Conservation (phyloP, 352 stramenopile species). For the Pythium plurisporium region DNA sequence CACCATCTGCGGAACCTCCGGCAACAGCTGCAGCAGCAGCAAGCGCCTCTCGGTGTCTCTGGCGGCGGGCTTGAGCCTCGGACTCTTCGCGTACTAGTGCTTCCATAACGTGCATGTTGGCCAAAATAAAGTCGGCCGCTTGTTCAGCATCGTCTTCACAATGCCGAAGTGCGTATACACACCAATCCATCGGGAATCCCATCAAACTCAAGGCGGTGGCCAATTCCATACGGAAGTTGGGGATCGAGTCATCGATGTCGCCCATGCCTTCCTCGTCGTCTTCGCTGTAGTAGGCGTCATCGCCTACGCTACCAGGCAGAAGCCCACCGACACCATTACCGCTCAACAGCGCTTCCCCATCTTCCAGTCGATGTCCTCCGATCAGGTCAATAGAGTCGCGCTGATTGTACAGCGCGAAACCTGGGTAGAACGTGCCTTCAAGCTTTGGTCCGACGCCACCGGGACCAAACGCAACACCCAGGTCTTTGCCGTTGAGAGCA, state of each 20-base stretch:
- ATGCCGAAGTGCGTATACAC: slow-evolving; percentile 72
- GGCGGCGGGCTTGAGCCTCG: slow-evolving; percentile 42
- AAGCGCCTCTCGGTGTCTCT: slow-evolving; percentile 37
- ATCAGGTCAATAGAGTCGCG: slow-evolving; percentile 84
- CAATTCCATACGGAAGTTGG: slow-evolving; percentile 84
- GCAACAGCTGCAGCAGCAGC: neutral
- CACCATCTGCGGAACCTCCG: neutral
- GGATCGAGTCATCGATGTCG: slow-evolving; percentile 53
- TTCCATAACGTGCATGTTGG: slow-evolving; percentile 84
- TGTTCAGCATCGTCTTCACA: slow-evolving; percentile 83
- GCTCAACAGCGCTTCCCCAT: slow-evolving; percentile 37
- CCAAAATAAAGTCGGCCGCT: slow-evolving; percentile 78
- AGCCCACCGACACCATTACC: slow-evolving; percentile 21
- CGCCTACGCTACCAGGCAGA: slow-evolving; percentile 28
- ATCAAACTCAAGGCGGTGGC: slow-evolving; percentile 77
- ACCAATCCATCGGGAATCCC: slow-evolving; percentile 88
- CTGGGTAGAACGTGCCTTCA: slow-evolving; percentile 83
- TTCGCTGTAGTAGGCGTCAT: slow-evolving; percentile 81
- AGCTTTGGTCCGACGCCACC: slow-evolving; percentile 80
- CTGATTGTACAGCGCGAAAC: slow-evolving; percentile 86
- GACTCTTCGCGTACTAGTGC: slow-evolving; percentile 69
- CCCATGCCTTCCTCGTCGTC: slow-evolving; percentile 57
- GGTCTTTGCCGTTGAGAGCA: slow-evolving; percentile 85
- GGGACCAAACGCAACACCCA: slow-evolving; percentile 86
- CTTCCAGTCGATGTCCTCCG: slow-evolving; percentile 78